These are phyloP conservation scores for Phytomonas serpens DNA, from an alignment of 208 protist genomes.

Conservation along the genomic window DNA sequence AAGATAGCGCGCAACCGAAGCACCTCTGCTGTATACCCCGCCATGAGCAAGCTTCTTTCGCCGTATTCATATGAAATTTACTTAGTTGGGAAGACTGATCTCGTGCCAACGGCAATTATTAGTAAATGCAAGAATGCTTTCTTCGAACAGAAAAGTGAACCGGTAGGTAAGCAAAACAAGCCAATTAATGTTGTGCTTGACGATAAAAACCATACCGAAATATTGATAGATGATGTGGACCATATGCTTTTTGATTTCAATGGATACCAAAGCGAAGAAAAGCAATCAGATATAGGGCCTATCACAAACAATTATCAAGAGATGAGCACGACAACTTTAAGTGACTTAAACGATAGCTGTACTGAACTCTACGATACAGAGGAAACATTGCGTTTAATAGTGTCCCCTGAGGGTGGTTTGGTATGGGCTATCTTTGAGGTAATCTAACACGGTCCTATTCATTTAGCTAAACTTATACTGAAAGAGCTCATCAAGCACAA, in stretches of 20 bases:
- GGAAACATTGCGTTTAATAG: slow-evolving; percentile 57
- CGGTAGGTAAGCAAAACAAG: neutral
- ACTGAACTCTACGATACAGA: slow-evolving; percentile 28
- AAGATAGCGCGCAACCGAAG: slow-evolving; percentile 26
- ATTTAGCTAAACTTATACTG: neutral
- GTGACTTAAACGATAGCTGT: neutral
- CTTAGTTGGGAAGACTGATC: slow-evolving; percentile 51
- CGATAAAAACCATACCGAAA: slow-evolving; percentile 35
- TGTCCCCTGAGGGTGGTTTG: slow-evolving; percentile 43
- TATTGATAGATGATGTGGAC: slow-evolving; percentile 31
- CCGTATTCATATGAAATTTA: slow-evolving; percentile 71
- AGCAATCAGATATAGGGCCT: neutral
- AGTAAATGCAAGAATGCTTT: slow-evolving; percentile 66
- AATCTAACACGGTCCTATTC: slow-evolving; percentile 9
- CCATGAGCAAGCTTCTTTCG: slow-evolving; percentile 46
- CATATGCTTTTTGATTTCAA: neutral
- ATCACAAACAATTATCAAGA: slow-evolving; percentile 23
- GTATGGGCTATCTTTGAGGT: slow-evolving; percentile 75
- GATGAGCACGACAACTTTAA: slow-evolving; percentile 10
- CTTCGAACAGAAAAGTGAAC: slow-evolving; percentile 2
- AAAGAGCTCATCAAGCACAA: neutral
- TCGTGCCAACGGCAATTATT: slow-evolving; percentile 61
- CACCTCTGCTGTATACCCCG: slow-evolving; percentile 34
- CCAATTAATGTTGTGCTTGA: slow-evolving; percentile 29
- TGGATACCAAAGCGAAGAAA: neutral